These are phyloP conservation scores for Elaphomyces granulatus DNA, from an alignment of 495 filamentous ascomycete genomes.

Conservation along the genomic window DNA sequence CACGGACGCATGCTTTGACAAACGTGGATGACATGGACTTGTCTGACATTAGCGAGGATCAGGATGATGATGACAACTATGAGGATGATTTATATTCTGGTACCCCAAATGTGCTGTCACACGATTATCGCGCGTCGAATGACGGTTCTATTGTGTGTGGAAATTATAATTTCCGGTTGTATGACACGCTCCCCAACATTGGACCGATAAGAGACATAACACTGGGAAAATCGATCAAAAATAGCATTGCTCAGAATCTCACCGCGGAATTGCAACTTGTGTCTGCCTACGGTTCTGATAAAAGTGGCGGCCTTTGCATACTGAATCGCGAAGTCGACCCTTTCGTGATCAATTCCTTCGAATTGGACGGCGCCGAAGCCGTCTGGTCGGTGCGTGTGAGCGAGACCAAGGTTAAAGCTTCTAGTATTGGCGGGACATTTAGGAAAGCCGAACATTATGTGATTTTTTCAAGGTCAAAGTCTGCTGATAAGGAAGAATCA, in stretches of 20 bases:
- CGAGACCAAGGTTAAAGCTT: conserved; percentile 39
- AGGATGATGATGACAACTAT: conserved; percentile 49
- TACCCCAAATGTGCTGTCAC: conserved; percentile 18
- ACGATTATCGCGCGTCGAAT: conserved; percentile 10
- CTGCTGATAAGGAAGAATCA: conserved; percentile 26
- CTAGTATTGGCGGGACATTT: conserved; percentile 12
- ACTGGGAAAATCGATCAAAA: conserved; percentile 33
- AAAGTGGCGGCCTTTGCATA: conserved; percentile 54
- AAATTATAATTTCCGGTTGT: conserved; percentile 52
- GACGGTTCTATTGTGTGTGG: conserved; percentile 8
- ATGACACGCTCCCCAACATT: conserved; percentile 62
- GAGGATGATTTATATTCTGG: conserved; percentile 60
- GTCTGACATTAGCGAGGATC: conserved; percentile 28
- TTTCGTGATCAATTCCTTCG: conserved; percentile 42
- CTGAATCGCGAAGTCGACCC: conserved; percentile 64
- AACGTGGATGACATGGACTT: conserved; percentile 30
- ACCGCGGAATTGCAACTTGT: conserved; percentile 54
- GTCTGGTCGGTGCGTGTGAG: conserved; percentile 33
- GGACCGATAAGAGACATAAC: conserved; percentile 63
- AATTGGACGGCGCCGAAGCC: conserved; percentile 18
- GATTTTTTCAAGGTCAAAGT: conserved; percentile 21
- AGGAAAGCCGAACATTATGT: conserved; percentile 19
- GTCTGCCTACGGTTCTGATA: conserved; percentile 52
- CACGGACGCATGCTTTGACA: conserved; percentile 35
- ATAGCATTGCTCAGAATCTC: conserved; percentile 19